These are phyloP conservation scores for Penicillium thymicola DNA, from an alignment of 2,329 filamentous ascomycete species.

Conservation along the genomic window DNA sequence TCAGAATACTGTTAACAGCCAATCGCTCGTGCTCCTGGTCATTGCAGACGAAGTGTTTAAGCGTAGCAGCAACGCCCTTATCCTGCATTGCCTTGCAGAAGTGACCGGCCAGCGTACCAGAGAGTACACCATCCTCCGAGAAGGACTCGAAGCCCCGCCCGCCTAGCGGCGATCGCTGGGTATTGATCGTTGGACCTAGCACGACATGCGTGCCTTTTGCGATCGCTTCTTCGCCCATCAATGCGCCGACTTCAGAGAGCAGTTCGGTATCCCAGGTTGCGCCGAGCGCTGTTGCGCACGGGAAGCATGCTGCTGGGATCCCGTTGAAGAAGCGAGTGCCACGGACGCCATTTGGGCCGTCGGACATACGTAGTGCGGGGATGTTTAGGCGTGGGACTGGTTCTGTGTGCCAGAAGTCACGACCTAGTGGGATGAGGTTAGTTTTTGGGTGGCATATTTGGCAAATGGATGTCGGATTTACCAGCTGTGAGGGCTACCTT, in stretches of 20 bases:
- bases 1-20: conserved; percentile 43
- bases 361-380: conserved; percentile 63
- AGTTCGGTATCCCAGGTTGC: conserved; percentile 75
- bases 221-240: conserved; percentile 68
- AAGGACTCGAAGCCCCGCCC: conserved; percentile 85
- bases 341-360: conserved; percentile 68
- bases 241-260: conserved; percentile 65
- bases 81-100: conserved; percentile 72
- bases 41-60: conserved; percentile 62
- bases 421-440: conserved; percentile 22
- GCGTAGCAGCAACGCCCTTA: conserved; percentile 69
- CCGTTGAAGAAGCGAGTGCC: conserved; percentile 67
- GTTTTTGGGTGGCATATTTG: conserved; percentile 2
- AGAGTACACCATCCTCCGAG: conserved; percentile 76
- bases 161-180: conserved; percentile 78
- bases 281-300: conserved; percentile 73
- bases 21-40: conserved; percentile 47
- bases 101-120: conserved; percentile 68
- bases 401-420: conserved; percentile 68
- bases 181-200: conserved; percentile 74
- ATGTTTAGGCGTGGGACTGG: conserved; percentile 61
- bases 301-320: conserved; percentile 69
- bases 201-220: conserved; percentile 72
- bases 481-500: conserved; percentile 49
- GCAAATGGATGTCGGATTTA: conserved; percentile 19